Conservation (phyloP, 768 basidiomycete species). For the Pleurotus sapidus region DNA sequence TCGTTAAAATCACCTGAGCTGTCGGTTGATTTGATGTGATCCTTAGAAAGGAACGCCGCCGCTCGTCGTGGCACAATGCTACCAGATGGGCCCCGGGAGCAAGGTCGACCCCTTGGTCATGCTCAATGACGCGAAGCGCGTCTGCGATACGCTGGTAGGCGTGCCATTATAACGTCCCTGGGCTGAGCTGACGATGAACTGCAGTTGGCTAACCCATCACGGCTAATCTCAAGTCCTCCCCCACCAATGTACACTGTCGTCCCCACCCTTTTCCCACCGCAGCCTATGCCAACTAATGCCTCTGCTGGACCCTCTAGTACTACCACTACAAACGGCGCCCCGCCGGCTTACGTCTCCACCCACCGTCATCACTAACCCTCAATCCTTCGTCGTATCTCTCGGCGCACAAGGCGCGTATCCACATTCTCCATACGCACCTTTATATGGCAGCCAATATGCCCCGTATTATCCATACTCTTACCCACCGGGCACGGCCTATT, state of each 20-base stretch:
- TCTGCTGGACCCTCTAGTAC: slow-evolving; percentile 23
- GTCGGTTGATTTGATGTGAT: not conserved
- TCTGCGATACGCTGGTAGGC: slow-evolving; percentile 73
- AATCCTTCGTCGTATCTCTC: slow-evolving; percentile 71
- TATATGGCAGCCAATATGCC: slow-evolving; percentile 21
- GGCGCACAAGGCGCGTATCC: slow-evolving; percentile 46
- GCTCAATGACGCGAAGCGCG: slow-evolving; percentile 73
- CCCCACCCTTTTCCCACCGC: slow-evolving; percentile 38
- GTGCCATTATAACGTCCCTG: no score
- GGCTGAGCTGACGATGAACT: slow-evolving; percentile 12
- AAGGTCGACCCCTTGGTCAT: slow-evolving; percentile 74
- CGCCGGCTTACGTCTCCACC: slow-evolving; percentile 27
- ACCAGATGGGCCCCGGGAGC: slow-evolving; percentile 64
- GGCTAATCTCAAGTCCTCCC: slow-evolving; percentile 64
- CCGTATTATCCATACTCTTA: slow-evolving; percentile 14
- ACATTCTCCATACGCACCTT: slow-evolving; percentile 39
- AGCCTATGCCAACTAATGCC: slow-evolving; percentile 15
- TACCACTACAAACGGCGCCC: slow-evolving; percentile 20
- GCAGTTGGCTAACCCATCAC: slow-evolving; percentile 73
- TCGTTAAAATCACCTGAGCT: no score
- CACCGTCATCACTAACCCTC: slow-evolving; percentile 64
- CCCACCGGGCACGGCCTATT: not conserved
- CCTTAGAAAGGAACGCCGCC: slow-evolving; percentile 58
- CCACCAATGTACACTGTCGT: slow-evolving; percentile 52
- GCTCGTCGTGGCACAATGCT: slow-evolving; percentile 76